phyloP scores from a whole-genome alignment of 192 early-diverging fungal genomes.

The Coemansia sp. region DNA sequence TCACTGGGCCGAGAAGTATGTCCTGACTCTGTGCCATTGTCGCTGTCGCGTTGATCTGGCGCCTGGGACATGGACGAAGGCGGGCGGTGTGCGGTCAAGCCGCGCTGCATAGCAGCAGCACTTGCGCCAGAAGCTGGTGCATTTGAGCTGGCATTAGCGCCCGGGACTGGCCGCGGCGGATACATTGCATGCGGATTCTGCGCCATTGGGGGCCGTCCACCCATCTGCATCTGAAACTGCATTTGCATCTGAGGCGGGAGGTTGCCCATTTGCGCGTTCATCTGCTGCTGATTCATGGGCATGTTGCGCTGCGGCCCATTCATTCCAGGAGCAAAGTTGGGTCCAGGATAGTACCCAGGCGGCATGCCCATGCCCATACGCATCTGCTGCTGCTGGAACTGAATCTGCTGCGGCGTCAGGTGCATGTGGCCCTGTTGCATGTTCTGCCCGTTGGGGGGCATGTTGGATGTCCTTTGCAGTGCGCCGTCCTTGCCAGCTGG shows the following conservation, averaged over 20 bases:
- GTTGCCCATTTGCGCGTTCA: constrained; percentile 16
- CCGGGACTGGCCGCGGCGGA: constrained; percentile 6
- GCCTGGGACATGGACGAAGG: not conserved
- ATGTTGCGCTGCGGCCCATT: constrained; percentile 38
- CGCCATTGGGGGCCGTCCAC: constrained; percentile 24
- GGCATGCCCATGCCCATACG: constrained; percentile 42
- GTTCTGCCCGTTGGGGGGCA: constrained; percentile 2
- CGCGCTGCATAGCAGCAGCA: constrained; percentile 3
- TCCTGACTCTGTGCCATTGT: constrained; percentile 30
- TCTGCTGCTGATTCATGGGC: constrained; percentile 30
- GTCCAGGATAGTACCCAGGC: constrained; percentile 23
- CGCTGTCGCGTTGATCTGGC: constrained; percentile 23
- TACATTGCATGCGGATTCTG: constrained; percentile 19
- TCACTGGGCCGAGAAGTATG: constrained; percentile 22
- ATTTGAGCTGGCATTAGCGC: not conserved
- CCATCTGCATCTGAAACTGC: constrained; percentile 46
- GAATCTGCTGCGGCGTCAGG: constrained; percentile 23
- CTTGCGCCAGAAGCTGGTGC: not conserved
- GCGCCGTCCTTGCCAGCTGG: constrained; percentile 7
- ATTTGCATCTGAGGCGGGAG: constrained; percentile 32
- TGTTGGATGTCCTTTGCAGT: not conserved
- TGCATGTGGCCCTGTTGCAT: constrained; percentile 8
- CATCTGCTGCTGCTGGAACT: constrained; percentile 27
- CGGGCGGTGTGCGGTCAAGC: not conserved
- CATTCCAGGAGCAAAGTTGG: constrained; percentile 21